Evolutionary conservation across 768 basidiomycete species (phyloP), one percentile per base, ranked within the genome.

Genomic region (Leccinellum luteum): DNA sequence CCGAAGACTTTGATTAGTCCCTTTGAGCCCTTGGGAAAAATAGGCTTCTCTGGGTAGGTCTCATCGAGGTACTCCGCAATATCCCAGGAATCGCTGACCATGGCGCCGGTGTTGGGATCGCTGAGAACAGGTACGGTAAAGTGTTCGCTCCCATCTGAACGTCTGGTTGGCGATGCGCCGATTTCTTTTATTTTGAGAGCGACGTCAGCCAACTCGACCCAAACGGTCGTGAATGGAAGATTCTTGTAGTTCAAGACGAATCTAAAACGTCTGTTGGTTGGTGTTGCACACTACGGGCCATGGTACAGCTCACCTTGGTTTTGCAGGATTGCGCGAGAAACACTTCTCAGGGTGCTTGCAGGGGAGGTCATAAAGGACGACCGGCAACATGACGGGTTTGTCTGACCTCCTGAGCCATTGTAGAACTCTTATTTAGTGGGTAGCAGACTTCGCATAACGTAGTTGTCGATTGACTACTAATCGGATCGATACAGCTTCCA

Each of bases 291-390:
- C 48, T 32, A 23, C 10, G 23, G 27, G 6, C 5, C 7, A 10
- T 2, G 44, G 9, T 51, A 25, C n/a, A 8, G 4, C 54, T 9
- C 2, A 62, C 79, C 76, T 76, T 21, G 75, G 64, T 55, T 70
- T 80, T 57, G 68, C 74, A 7, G 71, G 62, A 52, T 78, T 78
- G 9, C 71, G 69, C 1, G 76, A 69, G 70, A 71, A 77, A 3
- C 14, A 55, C 23, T 68, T 69, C 1, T 63, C 67, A 0, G 72
- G 68, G 6, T 69, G 53, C 4, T 66, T 66, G 48, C 68, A 73
- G 17, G 73, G 69, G 27, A 73, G 68, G 17, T 78, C 76, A 27
- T 75, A 75, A 53, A 78, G 65, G 51, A 66, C 58, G n/a, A 76
- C 69, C 1, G 70, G 62, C 13, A 62, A 49, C 69, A 71, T 73